Evolutionary conservation across 495 filamentous ascomycete species (phyloP).

Genomic region (Neurospora sp.): DNA sequence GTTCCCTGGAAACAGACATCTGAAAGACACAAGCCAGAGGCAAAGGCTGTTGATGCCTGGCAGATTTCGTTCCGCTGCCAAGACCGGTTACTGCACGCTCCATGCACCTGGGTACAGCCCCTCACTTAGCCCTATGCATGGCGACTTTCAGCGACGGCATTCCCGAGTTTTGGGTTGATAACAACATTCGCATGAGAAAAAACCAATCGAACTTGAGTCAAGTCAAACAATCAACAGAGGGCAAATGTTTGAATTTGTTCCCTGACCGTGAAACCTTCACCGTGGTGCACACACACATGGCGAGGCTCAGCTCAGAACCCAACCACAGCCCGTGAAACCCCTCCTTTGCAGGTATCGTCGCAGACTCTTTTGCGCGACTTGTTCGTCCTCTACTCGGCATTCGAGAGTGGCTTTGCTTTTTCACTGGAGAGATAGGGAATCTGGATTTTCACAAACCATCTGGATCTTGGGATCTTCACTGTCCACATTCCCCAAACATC

Average conservation of each 20-base stretch:
- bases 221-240: neutral
- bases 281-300: too few species aligned
- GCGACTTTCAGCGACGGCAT: neutral
- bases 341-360: neutral
- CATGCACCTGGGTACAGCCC: constrained; percentile 5
- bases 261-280: neutral
- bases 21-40: neutral
- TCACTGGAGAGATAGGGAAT: neutral
- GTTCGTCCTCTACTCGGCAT: neutral
- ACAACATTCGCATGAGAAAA: neutral
- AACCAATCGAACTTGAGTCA: neutral
- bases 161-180: neutral
- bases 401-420: neutral
- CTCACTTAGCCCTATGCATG: constrained; percentile 20
- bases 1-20: neutral
- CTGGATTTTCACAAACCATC: neutral
- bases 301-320: neutral
- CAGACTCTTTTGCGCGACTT: neutral
- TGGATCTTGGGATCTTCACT: neutral
- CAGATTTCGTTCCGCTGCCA: neutral
- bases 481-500: neutral
- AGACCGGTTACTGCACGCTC: neutral
- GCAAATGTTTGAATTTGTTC: neutral
- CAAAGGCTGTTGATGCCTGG: neutral
- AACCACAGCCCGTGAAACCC: neutral